Evolutionary conservation across 495 filamentous ascomycete species (phyloP).

Genomic region (Neurospora hispaniola): DNA sequence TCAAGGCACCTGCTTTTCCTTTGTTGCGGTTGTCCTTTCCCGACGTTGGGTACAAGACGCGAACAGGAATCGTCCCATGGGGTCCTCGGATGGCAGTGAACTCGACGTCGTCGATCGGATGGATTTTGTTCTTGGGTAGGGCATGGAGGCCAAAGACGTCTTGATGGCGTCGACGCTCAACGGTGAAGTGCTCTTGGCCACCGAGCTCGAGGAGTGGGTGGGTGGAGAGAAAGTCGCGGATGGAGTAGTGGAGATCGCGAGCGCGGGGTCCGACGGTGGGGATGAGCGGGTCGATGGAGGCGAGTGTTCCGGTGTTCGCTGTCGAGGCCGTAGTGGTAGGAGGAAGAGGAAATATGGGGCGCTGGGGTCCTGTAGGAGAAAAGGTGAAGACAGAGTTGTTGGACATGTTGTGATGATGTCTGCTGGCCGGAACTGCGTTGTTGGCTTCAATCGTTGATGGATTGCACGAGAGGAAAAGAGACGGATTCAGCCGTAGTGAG

Average conservation of each 20-base stretch:
- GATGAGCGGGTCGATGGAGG: background rate
- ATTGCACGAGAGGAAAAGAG: background rate
- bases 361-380: background rate
- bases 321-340: background rate
- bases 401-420: background rate
- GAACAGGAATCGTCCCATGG: conserved; percentile 25
- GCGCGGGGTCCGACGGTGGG: conserved; percentile 4
- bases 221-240: conserved; percentile 6
- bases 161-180: conserved; percentile 22
- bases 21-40: background rate
- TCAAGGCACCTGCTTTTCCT: conserved; percentile 17
- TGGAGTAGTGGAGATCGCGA: background rate
- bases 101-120: conserved; percentile 21
- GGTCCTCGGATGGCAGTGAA: conserved; percentile 28
- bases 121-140: conserved; percentile 8
- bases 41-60: background rate
- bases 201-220: conserved; percentile 13
- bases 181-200: conserved; percentile 16
- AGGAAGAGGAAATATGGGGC: too few relatives aligned
- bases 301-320: background rate
- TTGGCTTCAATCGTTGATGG: too few relatives aligned
- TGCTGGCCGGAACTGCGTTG: background rate
- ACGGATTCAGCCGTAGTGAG: background rate
- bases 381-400: background rate
- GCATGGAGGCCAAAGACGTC: conserved; percentile 23